phyloP scores from a whole-genome alignment of 2,329 filamentous ascomycete genomes.

The Sporothrix brunneoviolacea region DNA sequence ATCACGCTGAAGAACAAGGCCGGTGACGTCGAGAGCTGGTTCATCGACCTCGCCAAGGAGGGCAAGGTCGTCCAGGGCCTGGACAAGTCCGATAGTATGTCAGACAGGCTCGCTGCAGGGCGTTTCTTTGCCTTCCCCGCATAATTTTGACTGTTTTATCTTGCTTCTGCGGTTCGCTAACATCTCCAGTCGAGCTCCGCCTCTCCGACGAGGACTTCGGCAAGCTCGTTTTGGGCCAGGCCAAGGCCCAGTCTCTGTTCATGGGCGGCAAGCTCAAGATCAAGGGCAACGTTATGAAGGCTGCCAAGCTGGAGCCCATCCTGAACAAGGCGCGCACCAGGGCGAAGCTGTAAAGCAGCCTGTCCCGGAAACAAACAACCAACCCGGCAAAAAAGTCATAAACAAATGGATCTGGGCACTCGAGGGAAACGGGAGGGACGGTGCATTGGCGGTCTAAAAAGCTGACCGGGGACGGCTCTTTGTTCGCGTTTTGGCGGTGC shows the following conservation, averaged over 20 bases:
- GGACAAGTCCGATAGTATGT: conserved; percentile 73
- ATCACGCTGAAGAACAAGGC: conserved; percentile 87
- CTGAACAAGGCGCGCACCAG: conserved; percentile 72
- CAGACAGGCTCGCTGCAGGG: too few relatives aligned
- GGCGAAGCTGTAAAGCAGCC: conserved; percentile 61
- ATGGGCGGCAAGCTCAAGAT: conserved; percentile 99
- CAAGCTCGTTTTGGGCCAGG: conserved; percentile 76
- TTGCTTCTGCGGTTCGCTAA: background rate
- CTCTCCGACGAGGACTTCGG: conserved; percentile 83
- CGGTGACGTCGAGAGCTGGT: conserved; percentile 79
- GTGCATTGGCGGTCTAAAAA: background rate
- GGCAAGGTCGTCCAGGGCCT: conserved; percentile 74
- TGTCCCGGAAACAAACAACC: background rate
- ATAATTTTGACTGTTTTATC: too few relatives aligned
- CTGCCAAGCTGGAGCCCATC: conserved; percentile 91
- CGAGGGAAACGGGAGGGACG: too few relatives aligned
- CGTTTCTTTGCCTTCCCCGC: too few relatives aligned
- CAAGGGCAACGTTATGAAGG: conserved; percentile 97
- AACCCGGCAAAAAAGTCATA: background rate
- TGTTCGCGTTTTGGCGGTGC: background rate
- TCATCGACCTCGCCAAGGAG: conserved; percentile 90
- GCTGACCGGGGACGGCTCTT: background rate
- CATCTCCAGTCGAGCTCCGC: conserved; percentile 64
- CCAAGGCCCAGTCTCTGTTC: conserved; percentile 90
- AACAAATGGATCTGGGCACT: too few relatives aligned